phyloP scores from a whole-genome alignment of 2,329 filamentous ascomycete species.

The Alternaria tenuissima region DNA sequence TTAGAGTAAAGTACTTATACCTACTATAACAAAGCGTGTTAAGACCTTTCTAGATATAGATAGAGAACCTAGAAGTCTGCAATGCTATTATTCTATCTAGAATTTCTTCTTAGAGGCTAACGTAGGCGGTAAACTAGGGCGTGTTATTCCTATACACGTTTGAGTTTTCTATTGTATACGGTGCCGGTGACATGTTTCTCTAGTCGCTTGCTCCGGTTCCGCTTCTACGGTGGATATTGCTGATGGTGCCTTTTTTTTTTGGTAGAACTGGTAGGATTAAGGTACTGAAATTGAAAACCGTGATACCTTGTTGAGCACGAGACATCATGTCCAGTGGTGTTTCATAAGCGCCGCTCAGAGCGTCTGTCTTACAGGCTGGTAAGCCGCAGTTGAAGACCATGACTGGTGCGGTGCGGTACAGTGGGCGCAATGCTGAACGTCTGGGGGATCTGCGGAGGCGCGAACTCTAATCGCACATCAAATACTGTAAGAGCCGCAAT shows the following conservation, averaged over 20 bases:
- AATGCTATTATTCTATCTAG: too few species aligned
- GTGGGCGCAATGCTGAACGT: conserved; percentile 4
- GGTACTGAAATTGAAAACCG: background rate
- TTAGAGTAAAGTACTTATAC: too few species aligned
- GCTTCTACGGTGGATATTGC: background rate
- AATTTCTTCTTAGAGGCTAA: too few species aligned
- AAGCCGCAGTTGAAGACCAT: conserved; percentile 1
- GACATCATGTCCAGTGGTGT: background rate
- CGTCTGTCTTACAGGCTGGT: background rate
- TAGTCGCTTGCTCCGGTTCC: background rate
- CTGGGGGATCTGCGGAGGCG: conserved; percentile 13
- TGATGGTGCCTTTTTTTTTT: background rate
- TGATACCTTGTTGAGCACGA: background rate
- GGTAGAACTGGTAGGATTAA: background rate
- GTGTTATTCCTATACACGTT: too few species aligned
- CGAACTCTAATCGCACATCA: conserved; percentile 12
- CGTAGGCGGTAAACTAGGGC: too few species aligned
- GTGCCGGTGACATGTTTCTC: background rate
- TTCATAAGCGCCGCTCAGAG: background rate
- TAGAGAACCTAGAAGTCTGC: too few species aligned
- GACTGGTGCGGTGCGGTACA: conserved; percentile 8
- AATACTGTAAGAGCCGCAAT: conserved; percentile 7
- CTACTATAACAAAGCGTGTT: too few species aligned
- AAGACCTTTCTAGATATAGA: too few species aligned
- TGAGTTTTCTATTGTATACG: too few species aligned